Evolutionary conservation across 441 rosid species (phyloP).

Genomic region (Croton setiger): DNA sequence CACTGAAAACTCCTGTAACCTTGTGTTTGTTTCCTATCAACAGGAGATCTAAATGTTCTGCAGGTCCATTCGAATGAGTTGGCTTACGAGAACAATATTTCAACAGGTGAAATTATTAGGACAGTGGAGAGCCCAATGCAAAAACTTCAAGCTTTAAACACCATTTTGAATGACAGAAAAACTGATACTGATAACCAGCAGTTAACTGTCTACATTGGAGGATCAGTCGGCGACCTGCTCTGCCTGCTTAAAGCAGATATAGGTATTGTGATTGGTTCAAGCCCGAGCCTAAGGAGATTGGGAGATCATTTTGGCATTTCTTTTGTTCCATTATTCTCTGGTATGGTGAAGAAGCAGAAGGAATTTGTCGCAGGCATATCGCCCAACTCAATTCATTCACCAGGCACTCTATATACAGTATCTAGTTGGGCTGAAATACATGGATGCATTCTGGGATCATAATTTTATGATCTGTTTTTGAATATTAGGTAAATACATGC

Average conservation of each 20-base stretch:
- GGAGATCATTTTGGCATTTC: conserved; percentile 72
- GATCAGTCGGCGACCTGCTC: conserved; percentile 69
- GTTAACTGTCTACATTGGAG: conserved; percentile 63
- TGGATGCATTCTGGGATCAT: conserved; percentile 72
- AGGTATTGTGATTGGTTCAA: conserved; percentile 70
- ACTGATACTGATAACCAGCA: conserved; percentile 28
- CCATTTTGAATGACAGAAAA: conserved; percentile 31
- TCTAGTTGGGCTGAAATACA: conserved; percentile 84
- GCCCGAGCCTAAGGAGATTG: conserved; percentile 62
- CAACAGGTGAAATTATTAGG: conserved; percentile 62
- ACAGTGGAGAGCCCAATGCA: conserved; percentile 62
- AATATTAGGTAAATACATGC: conserved; percentile 12
- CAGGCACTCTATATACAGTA: conserved; percentile 73
- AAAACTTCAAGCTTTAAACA: conserved; percentile 51
- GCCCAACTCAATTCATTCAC: conserved; percentile 45
- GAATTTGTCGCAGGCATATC: conserved; percentile 37
- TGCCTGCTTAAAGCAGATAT: conserved; percentile 79
- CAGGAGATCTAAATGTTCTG: conserved; percentile 51
- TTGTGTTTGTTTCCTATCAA: neutral
- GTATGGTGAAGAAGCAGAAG: conserved; percentile 62
- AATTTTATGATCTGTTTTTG: conserved; percentile 19
- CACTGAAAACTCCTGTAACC: neutral
- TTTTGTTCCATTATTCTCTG: conserved; percentile 61
- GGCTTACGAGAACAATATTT: conserved; percentile 45
- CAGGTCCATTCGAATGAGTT: conserved; percentile 77